Evolutionary conservation across 2,329 filamentous ascomycete species (phyloP), one percentile per base, ranked within the genome.

Genomic region (Fusarium sp.): DNA sequence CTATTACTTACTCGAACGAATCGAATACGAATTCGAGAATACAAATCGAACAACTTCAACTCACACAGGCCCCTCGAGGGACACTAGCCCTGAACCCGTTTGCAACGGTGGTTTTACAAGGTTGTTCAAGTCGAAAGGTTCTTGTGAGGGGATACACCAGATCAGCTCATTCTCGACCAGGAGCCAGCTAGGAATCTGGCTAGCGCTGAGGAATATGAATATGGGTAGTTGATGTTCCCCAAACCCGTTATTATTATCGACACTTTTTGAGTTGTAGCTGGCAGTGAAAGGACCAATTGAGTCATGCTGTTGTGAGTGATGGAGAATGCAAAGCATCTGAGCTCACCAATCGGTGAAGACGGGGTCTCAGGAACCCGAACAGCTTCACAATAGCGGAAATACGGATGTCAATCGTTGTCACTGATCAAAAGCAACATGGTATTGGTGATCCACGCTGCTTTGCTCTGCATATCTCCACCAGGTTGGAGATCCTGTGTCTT

Each of bases 1-100:
- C 20, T 31, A n/a, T 33, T 42, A 33, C 26, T 39, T 28, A 20
- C 6, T 28, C 17, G 17, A 56, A 35, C 6, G n/a, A 68, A 31
- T 49, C 47, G 66, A 70, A 54, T 59, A 70, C 66, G 67, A 70
- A 70, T n/a, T 36, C 66, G 66, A 65, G 26, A 15, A 36, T 20
- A n/a, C 8, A 26, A 18, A 26, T 35, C 12, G 22, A 31, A 55
- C 28, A 44, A 11, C 11, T 42, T 47, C 31, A 36, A 18, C 22
- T 49, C 17, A n/a, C 17, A 35, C n/a, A 49, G 14, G 39, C 28
- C 20, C 24, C 13, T 22, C n/a, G 26, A 35, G 26, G 6, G 28
- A 12, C 17, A 15, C 20, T 35, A 57, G 31, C 22, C 24, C 36
- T 14, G 26, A 47, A 54, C 42, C 20, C 31, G 10, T 41, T 26